Base-by-base conservation (phyloP, 179 eudicot genomes). In the Patellifolia procumbens region DNA sequence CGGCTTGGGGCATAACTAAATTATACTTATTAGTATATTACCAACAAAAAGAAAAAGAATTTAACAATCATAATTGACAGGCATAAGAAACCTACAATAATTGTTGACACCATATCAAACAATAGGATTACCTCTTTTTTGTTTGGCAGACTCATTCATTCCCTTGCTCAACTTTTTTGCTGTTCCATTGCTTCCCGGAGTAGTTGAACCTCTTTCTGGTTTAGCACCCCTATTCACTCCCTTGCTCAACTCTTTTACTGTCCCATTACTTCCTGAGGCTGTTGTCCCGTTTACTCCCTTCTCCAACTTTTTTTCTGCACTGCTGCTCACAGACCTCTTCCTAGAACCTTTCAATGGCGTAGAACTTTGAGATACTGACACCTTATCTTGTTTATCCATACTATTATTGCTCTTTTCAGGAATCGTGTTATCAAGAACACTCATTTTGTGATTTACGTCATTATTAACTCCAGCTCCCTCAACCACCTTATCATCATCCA, bases 301-400 rank as follows among this genome's bases (percentile, higher is more conserved):
- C 60, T 64, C 73, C 60, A 62, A 37, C 48, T 69, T 68, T 13
- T 46, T 72, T 49, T 59, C 58, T 67, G 63, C 53, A 8, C 32
- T 39, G 31, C 22, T 63, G 63, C 37, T 60, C 28, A 62, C 78
- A 62, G 32, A 43, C 43, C 39, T 43, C 73, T 79, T 76, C 76
- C 56, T 76, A 67, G 67, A 34, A 34, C 43, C 53, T 76, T 68
- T 49, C 32, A 32, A 70, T n/a, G 58, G 77, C 10, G 17, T 12
- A 65, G 83, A 79, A 62, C 37, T 71, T 66, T 53, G 79, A 51
- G 79, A 29, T 48, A 63, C 59, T 28, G 70, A 67, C 73, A 79
- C 74, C 79, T 74, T 82, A 68, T 65, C 80, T 46, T 60, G 80
- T 28, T 77, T 74, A 68, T 64, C 82, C 32, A 59, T 73, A 52